phyloP scores from a whole-genome alignment of 2,329 filamentous ascomycete species.

The Penicillium sp. region DNA sequence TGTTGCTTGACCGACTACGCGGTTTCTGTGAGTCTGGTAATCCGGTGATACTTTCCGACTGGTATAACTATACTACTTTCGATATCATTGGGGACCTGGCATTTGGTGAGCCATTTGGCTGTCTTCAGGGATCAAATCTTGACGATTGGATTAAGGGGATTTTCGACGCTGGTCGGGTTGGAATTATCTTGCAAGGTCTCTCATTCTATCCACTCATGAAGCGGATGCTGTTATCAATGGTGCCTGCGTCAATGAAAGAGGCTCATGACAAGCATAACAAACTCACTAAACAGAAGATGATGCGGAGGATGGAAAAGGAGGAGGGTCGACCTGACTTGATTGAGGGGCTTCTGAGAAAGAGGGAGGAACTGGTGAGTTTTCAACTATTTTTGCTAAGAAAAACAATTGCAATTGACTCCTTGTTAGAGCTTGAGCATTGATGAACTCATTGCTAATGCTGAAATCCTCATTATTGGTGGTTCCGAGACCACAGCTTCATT shows the following conservation, averaged over 20 bases:
- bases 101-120: conserved; percentile 23
- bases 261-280: conserved; percentile 10
- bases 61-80: conserved; percentile 35
- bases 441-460: conserved; percentile 36
- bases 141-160: conserved; percentile 37
- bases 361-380: conserved; percentile 16
- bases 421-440: conserved; percentile 8
- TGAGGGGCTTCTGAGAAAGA: conserved; percentile 18
- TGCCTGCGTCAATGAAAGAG: conserved; percentile 12
- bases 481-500: conserved; percentile 49
- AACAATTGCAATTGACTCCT: not conserved
- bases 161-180: conserved; percentile 12
- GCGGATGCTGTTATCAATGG: conserved; percentile 5
- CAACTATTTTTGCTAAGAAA: not conserved
- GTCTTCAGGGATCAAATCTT: conserved; percentile 7
- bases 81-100: conserved; percentile 29
- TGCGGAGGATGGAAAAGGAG: conserved; percentile 10
- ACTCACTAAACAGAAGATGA: conserved; percentile 15
- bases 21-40: conserved; percentile 1
- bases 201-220: conserved; percentile 17
- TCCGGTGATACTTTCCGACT: conserved; percentile 25
- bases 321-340: conserved; percentile 16
- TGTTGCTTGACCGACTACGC: conserved; percentile 16
- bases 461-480: conserved; percentile 40
- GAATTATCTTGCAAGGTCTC: conserved; percentile 15